A percentile compares a stretch with the other conserved stretches of the same genome.
These are phyloP conservation scores for Neurospora pannonica DNA, from an alignment of 495 filamentous ascomycete species.

Conservation along the genomic window DNA sequence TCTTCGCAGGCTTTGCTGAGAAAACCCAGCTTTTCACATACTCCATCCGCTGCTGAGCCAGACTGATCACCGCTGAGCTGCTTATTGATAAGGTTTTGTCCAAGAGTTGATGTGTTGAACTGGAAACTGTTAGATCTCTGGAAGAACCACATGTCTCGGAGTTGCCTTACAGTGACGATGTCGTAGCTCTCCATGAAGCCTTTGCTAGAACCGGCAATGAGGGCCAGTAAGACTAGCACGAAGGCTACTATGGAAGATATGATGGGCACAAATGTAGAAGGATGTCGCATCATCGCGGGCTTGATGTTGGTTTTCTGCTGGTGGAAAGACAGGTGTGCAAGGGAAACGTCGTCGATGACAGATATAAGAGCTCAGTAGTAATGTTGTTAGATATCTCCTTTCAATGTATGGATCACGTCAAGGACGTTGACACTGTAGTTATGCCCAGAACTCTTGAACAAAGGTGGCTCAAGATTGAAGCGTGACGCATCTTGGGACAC, in stretches of 20 bases:
- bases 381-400: background rate
- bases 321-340: background rate
- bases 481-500: background rate
- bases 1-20: slow-evolving; percentile 16
- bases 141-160: background rate
- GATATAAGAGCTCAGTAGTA: background rate
- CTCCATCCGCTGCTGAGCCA: background rate
- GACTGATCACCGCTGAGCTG: background rate
- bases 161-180: slow-evolving; percentile 51
- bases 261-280: background rate
- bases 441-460: background rate
- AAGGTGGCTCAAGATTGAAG: background rate
- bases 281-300: background rate
- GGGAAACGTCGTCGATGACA: background rate
- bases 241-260: slow-evolving; percentile 41
- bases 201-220: slow-evolving; percentile 58
- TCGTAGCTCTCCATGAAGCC: slow-evolving; percentile 54
- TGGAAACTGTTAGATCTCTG: slow-evolving; percentile 9
- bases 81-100: slow-evolving; percentile 37
- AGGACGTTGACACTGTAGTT: background rate
- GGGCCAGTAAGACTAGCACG: slow-evolving; percentile 56
- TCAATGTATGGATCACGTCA: background rate
- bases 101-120: slow-evolving; percentile 58
- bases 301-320: background rate
- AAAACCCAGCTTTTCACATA: slow-evolving; percentile 11